These are phyloP conservation scores for Batkoa obscura DNA, from an alignment of 371 early-diverging fungal species.

Conservation along the genomic window DNA sequence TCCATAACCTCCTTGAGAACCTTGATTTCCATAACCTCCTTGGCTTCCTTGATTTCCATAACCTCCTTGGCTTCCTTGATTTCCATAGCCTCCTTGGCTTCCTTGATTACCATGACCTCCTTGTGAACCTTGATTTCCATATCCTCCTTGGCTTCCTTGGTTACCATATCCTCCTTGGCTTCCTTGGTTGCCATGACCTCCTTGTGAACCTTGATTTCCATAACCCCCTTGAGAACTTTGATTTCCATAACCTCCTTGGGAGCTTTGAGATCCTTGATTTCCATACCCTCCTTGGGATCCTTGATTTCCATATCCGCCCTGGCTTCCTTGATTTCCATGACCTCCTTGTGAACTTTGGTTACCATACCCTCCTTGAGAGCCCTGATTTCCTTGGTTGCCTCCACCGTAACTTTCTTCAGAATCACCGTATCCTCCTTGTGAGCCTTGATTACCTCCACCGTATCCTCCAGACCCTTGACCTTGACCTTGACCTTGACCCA, in stretches of 20 bases:
- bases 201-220: not conserved
- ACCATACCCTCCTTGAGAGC: not conserved
- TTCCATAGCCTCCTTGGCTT: constrained; percentile 2
- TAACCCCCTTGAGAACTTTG: no score
- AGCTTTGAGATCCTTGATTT: not conserved
- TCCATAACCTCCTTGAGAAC: not conserved
- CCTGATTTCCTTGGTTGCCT: not conserved
- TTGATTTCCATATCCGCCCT: no score
- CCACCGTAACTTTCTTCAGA: not conserved
- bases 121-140: not conserved
- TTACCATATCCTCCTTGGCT: not conserved
- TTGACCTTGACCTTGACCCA: not conserved
- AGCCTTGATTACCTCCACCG: not conserved
- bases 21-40: not conserved
- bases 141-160: not conserved
- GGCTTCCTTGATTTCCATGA: not conserved
- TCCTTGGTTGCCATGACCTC: not conserved
- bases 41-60: not conserved
- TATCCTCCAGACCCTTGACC: not conserved
- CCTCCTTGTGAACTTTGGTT: not conserved
- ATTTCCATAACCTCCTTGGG: not conserved
- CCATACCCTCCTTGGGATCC: not conserved
- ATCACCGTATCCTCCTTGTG: not conserved
- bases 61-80: not conserved
- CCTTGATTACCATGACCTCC: not conserved